phyloP scores from a whole-genome alignment of 2,329 filamentous ascomycete species.

The Exophiala viscosa region DNA sequence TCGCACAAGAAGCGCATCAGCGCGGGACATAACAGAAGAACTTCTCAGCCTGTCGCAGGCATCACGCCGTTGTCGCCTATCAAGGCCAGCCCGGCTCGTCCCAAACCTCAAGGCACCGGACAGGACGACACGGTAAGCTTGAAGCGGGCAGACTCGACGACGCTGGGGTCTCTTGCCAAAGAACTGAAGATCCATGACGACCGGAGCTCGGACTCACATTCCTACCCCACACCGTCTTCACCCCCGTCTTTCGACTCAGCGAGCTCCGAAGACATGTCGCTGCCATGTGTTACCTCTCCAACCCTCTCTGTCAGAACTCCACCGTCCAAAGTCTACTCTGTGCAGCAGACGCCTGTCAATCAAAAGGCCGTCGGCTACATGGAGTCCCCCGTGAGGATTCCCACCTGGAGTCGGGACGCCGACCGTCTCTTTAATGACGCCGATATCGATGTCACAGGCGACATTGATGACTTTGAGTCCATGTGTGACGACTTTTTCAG shows the following conservation, averaged over 20 bases:
- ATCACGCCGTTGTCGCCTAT: constrained; percentile 20
- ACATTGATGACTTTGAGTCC: constrained; percentile 21
- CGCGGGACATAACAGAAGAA: constrained; percentile 17
- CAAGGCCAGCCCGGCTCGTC: constrained; percentile 17
- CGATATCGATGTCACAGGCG: constrained; percentile 16
- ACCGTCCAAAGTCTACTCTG: not conserved
- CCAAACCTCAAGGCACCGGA: not conserved
- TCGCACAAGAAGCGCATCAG: constrained; percentile 12
- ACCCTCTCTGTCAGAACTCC: not conserved
- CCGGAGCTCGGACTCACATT: constrained; percentile 4
- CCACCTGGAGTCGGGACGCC: constrained; percentile 12
- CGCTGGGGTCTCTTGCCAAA: constrained; percentile 21
- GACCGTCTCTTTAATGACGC: constrained; percentile 14
- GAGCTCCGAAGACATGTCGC: constrained; percentile 7
- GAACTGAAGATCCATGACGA: constrained; percentile 16
- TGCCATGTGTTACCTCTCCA: not conserved
- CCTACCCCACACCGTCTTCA: not conserved
- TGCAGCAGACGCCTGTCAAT: constrained; percentile 5
- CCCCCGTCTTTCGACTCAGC: constrained; percentile 15
- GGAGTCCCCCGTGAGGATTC: not conserved
- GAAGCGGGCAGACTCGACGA: constrained; percentile 28
- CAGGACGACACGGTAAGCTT: constrained; percentile 14
- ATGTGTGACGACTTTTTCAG: constrained; percentile 22
- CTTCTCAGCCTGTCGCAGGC: constrained; percentile 10
- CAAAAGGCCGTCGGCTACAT: not conserved